These are phyloP conservation scores for Auricularia sp. DNA, from an alignment of 768 basidiomycete genomes.

Conservation along the genomic window DNA sequence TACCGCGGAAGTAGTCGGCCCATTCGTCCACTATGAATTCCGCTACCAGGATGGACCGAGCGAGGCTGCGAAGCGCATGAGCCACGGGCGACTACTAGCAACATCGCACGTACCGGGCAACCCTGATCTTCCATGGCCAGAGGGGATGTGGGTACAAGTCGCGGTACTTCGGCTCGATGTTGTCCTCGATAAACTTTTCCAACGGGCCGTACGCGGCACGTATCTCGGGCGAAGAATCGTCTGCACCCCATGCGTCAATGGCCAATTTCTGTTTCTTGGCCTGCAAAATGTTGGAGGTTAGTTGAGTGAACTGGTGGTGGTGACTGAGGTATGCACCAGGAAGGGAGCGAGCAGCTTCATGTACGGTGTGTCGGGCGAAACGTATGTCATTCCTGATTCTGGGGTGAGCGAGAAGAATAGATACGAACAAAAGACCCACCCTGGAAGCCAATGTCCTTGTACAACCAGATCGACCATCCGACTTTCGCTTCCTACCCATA, in stretches of 20 bases:
- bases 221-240: conserved; percentile 36
- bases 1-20: conserved; percentile 58
- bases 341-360: conserved; percentile 58
- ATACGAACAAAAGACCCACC: conserved; percentile 4
- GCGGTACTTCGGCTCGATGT: conserved; percentile 30
- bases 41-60: conserved; percentile 56
- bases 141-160: conserved; percentile 53
- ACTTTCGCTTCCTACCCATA: neutral
- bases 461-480: conserved; percentile 81
- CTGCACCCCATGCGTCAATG: conserved; percentile 69
- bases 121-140: conserved; percentile 40
- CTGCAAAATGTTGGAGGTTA: neutral
- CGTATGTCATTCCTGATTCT: conserved; percentile 68
- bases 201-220: conserved; percentile 54
- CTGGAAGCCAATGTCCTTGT: conserved; percentile 57
- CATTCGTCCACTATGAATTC: conserved; percentile 67
- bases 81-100: neutral
- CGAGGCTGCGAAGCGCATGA: conserved; percentile 25
- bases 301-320: neutral
- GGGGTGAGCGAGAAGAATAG: neutral
- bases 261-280: conserved; percentile 71
- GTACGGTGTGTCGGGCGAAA: conserved; percentile 59
- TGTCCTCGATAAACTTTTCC: conserved; percentile 46
- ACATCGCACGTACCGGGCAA: conserved; percentile 33
- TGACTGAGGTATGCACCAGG: conserved; percentile 20